Evolutionary conservation across 2,329 filamentous ascomycete species (phyloP), one percentile per base, ranked within the genome.

Genomic region (Aspergillus ibericus): DNA sequence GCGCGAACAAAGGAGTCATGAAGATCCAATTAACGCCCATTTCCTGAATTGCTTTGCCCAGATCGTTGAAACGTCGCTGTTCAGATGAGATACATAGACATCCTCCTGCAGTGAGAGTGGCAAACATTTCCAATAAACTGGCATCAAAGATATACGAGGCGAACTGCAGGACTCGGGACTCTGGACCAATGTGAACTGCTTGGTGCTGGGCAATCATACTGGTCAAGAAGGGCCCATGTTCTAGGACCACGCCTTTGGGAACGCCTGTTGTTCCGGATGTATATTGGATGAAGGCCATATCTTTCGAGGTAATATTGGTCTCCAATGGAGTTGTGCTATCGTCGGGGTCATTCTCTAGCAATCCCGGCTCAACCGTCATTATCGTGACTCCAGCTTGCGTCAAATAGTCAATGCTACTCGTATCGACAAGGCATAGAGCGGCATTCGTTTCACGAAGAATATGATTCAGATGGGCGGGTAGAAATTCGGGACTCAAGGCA

Each of bases 61-160:
- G 18, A 59, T 59, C 1, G 51, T 22, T 27, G 2, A 48, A 58
- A 25, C 59, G 22, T 38, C 64, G 64, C 78, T 75, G 58, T 78
- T 77, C 64, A 57, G 74, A 75, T 1, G 77, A 78, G 2, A 80
- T 73, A 58, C 77, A 80, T 18, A 81, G 64, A 25, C 73, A 75
- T 7, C 77, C 78, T 44, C 79, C 78, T 9, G 66, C 58, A 4
- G 72, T 70, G 8, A 78, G 76, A 0, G 77, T 77, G 4, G 75
- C 59, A 5, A 69, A 70, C 59, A 62, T 63, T 40, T 63, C 74
- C 60, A 61, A 56, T 29, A 78, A 63, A 47, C 69, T 74, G 12
- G 71, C 71, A 59, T 78, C 75, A 55, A 77, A 78, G 0, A 69
- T 72, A 56, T 74, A 77, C 0, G 72, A 73, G 1, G 70, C 68